Base-by-base conservation (phyloP, 768 basidiomycete genomes). In the Artomyces pyxidatus region DNA sequence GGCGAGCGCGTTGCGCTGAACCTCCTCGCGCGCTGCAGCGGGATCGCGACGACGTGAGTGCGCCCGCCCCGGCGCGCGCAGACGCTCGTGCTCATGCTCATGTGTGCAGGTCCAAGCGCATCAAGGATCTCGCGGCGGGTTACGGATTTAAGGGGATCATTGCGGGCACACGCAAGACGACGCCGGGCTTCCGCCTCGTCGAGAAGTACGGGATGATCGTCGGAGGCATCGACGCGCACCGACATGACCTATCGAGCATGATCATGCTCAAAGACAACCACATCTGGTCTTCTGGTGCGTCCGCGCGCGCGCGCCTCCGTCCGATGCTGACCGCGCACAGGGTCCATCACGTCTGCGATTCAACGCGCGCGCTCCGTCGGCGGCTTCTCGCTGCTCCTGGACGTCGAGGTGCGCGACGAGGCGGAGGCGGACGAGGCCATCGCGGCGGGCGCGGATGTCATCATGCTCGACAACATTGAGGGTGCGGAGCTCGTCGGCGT, bases 241-340 rank as follows among this genome's bases (percentile, higher is more conserved):
- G 96, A 21, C 85, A 96, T 57, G 94, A 98, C 65, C 75, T 98
- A n/a, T 93, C 89, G 25, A 89, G 88, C 63, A 98, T 99, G 96
- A 94, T 99, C 61, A 99, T 99, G 96, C 80, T 99, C 60, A 98
- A 98, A 68, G 96, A 99, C 60, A 99, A 99, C 63, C 96, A 99
- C 63, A 89, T 98, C 62, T 97, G 93, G 94, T 95, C 93, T 3
- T 88, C 84, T 37, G 93, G 93, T 84, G 61, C 52, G 74, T 46
- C 22, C n/a, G 3, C 26, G 23, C 22, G 6, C 27, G 42, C 30
- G n/a, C n/a, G n/a, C n/a, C n/a, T n/a, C n/a, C n/a, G n/a, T n/a
- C n/a, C n/a, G n/a, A n/a, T n/a, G n/a, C n/a, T n/a, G n/a, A n/a
- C n/a, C n/a, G n/a, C n/a, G n/a, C n/a, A 12, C 52, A 84, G 93